A percentile compares a stretch with the other conserved stretches of the same genome.
Evolutionary conservation across 1,284 basidiomycete species (phyloP).

Genomic region (Rhodofomes roseus): DNA sequence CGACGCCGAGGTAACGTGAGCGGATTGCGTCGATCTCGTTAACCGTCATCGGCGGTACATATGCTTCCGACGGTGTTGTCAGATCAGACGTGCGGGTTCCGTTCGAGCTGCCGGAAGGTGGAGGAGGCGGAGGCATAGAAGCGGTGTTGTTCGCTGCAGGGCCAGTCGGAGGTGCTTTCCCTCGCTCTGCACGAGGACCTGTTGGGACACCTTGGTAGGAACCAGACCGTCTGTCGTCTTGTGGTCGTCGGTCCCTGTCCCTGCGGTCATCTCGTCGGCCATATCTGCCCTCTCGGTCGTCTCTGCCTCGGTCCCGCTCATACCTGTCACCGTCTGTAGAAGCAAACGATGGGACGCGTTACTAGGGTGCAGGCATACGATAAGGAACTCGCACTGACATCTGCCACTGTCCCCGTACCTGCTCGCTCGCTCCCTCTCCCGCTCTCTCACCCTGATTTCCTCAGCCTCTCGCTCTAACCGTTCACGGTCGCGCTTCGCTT

Average conservation of each 20-base stretch:
- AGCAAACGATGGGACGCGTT: conserved; percentile 12
- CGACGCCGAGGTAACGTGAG: conserved; percentile 87
- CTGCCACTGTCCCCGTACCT: conserved; percentile 40
- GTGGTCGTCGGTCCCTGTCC: conserved; percentile 26
- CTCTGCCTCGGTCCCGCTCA: conserved; percentile 46
- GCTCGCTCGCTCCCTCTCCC: conserved; percentile 31
- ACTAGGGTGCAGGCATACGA: conserved; percentile 11
- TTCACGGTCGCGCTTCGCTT: conserved; percentile 55
- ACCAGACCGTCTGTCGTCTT: conserved; percentile 20
- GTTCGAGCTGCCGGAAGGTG: conserved; percentile 17
- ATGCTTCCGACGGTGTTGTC: conserved; percentile 40
- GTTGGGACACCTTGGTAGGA: conserved; percentile 64
- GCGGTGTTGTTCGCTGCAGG: conserved; percentile 23
- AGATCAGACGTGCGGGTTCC: conserved; percentile 8
- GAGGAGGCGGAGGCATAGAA: conserved; percentile 39
- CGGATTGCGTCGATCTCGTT: conserved; percentile 76
- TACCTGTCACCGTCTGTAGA: conserved; percentile 56
- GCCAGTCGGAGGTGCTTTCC: conserved; percentile 37
- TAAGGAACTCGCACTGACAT: conserved; percentile 37
- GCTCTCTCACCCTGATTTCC: conserved; percentile 48
- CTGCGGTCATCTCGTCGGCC: conserved; percentile 34
- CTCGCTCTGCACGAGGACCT: conserved; percentile 77
- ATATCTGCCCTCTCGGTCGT: conserved; percentile 30
- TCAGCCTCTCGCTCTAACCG: conserved; percentile 74
- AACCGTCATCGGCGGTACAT: conserved; percentile 70